Evolutionary conservation across 1,284 basidiomycete species (phyloP), one percentile per base, ranked within the genome.

Genomic region (Trametes hirsuta): DNA sequence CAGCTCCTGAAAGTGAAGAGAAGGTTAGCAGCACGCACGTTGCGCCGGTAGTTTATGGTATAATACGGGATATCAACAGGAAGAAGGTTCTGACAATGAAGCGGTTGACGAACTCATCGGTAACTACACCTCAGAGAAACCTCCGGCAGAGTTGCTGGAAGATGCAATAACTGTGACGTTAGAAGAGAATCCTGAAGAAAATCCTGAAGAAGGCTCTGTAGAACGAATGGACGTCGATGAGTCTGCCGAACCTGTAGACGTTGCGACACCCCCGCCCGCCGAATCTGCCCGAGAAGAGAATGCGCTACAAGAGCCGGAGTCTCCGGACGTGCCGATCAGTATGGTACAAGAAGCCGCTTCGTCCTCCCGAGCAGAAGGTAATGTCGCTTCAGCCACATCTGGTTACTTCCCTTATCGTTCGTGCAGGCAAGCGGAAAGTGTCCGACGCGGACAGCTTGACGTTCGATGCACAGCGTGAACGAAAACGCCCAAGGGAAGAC

Each of bases 401-500:
- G 14, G 6, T 4, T 2, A 18, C 15, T 41, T 35, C 35, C 25
- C 44, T 48, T 21, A 55, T 10, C 9, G 24, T 6, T 4, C 14
- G 35, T 25, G 0, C 42, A 66, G 64, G 79, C 44, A 92, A 93
- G 77, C 86, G 90, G 55, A 90, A 90, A 69, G 81, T 81, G 2
- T 81, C 84, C 6, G 81, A 86, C 41, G 67, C 78, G 22, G 87
- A 86, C 48, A 75, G 70, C 41, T 63, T 73, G 2, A 70, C 70
- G 25, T 69, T 77, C n/a, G 85, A 86, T 24, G 79, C 77, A 10
- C 74, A 74, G 12, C 81, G 83, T 35, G 87, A 89, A 34, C 82
- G 76, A 66, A 93, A 92, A 72, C 82, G 85, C 58, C 61, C 74
- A 34, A 80, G 91, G 24, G 90, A 90, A 59, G 87, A 87, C 14